A percentile compares a stretch with the other conserved stretches of the same genome.
Conservation (phyloP, 169 alveolate species). For the Eimeria zaria region DNA sequence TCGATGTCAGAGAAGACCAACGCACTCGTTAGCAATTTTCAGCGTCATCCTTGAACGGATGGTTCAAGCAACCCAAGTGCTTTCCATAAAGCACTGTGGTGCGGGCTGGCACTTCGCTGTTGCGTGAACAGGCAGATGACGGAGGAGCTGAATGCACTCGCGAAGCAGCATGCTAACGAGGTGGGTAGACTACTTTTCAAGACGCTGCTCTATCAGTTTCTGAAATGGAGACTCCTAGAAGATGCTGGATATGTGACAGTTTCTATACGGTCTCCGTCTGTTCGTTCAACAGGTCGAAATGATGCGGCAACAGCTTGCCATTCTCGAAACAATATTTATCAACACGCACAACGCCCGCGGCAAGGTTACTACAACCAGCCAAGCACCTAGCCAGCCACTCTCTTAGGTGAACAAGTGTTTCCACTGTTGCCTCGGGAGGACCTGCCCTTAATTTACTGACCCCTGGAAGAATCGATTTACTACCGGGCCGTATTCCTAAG, state of each 20-base stretch:
- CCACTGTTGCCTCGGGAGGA: neutral
- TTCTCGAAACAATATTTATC: conserved; percentile 62
- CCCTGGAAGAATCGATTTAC: no score
- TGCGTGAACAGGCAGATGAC: conserved; percentile 42
- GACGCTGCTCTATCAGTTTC: no score
- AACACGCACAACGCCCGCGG: conserved; percentile 71
- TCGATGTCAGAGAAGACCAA: neutral
- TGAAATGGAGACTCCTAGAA: no score
- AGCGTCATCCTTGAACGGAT: no score
- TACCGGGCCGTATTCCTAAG: no score
- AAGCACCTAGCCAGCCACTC: conserved; percentile 23
- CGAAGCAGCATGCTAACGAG: conserved; percentile 59
- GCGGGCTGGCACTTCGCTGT: neutral
- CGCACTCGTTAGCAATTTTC: no score
- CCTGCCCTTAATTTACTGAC: neutral
- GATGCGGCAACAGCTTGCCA: conserved; percentile 68
- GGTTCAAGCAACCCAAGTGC: no score
- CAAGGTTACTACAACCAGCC: conserved; percentile 73
- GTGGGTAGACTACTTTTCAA: neutral
- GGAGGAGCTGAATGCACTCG: conserved; percentile 43
- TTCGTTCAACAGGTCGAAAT: conserved; percentile 18
- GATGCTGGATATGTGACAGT: neutral
- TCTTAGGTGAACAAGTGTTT: neutral
- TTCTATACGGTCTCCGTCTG: neutral
- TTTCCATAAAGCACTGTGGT: neutral